Evolutionary conservation across 108 stramenopile species (phyloP), one percentile per base, ranked within the genome.

Genomic region (Skeletonema marinoi): DNA sequence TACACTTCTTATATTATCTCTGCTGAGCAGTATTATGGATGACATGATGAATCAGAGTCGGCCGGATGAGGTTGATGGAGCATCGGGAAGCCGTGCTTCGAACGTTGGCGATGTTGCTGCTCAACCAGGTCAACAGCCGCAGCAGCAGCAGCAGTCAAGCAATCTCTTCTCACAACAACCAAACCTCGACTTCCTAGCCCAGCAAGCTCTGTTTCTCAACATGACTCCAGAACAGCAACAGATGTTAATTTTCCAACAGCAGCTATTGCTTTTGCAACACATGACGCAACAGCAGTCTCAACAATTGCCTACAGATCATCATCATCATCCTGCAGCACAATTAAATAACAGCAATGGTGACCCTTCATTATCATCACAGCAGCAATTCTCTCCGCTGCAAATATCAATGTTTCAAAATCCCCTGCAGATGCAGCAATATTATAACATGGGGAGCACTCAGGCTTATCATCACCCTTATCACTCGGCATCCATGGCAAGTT

Each of bases 361-460:
- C 59, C 2, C 7, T 0, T 3, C 32, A 0, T 14, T 25, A 21
- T 13, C 5, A 3, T 31, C 60, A 10, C 51, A 68, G 29, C 48
- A 50, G 17, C 46, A 17, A 32, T 19, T 69, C 3, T 32, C 48
- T 39, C 29, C 35, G 68, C 68, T 50, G 30, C 68, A 69, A 36
- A 19, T 69, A 14, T 44, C 54, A 4, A 44, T 50, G 25, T 48
- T 50, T 13, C 35, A 44, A 10, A 33, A 50, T 66, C 65, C 30
- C 3, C 11, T 32, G 65, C 65, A 66, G 31, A 30, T 69, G 30
- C 68, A 41, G 25, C 68, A 68, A n/a, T 29, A 59, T 59, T 59
- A 46, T n/a, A 46, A n/a, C 4, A 46, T 46, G 44, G 44, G 44
- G 16, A 3, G 44, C 11, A 1, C 44, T 0, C 44, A 46, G 44